Percentiles rank a stretch among this genome's conserved stretches.
phyloP scores from a whole-genome alignment of 176 grass and related monocot species.

The Otatea glauca region DNA sequence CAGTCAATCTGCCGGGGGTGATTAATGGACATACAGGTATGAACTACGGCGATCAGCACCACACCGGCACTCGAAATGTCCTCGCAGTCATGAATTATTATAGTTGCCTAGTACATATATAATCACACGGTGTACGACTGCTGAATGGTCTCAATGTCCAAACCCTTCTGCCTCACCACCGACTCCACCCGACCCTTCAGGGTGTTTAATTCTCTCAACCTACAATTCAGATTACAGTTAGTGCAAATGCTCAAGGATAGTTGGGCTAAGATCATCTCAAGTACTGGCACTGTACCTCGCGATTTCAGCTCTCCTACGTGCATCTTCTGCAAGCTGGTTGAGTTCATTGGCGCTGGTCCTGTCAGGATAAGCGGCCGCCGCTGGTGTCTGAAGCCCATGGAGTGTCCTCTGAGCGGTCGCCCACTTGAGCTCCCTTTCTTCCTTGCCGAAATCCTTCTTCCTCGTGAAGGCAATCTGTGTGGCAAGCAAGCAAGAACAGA shows the following conservation, averaged over 20 bases:
- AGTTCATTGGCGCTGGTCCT: slow-evolving; percentile 63
- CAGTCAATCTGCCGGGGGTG: slow-evolving; percentile 37
- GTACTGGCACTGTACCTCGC: slow-evolving; percentile 41
- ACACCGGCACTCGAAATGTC: slow-evolving; percentile 10
- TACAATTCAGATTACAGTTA: slow-evolving; percentile 34
- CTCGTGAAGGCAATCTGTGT: slow-evolving; percentile 78
- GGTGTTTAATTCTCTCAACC: slow-evolving; percentile 73
- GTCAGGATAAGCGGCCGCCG: slow-evolving; percentile 53
- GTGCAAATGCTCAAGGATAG: background rate
- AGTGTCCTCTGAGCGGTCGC: slow-evolving; percentile 83
- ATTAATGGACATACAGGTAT: slow-evolving; percentile 31
- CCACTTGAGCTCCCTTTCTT: slow-evolving; percentile 88
- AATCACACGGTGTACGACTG: slow-evolving; percentile 78
- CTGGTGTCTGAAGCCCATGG: slow-evolving; percentile 67
- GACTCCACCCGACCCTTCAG: slow-evolving; percentile 81
- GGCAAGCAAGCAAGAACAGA: background rate
- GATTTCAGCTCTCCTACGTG: slow-evolving; percentile 80
- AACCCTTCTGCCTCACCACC: slow-evolving; percentile 70
- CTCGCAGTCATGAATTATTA: slow-evolving; percentile 15
- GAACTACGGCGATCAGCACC: slow-evolving; percentile 22
- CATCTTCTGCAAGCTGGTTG: slow-evolving; percentile 81
- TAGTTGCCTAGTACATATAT: slow-evolving; percentile 40
- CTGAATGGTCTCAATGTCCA: slow-evolving; percentile 80
- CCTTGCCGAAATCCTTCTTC: slow-evolving; percentile 80
- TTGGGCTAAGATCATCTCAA: background rate